Percentiles rank a stretch among this genome's conserved stretches.
Evolutionary conservation across 345 rosid species (phyloP).

Genomic region (Populus davidiana): DNA sequence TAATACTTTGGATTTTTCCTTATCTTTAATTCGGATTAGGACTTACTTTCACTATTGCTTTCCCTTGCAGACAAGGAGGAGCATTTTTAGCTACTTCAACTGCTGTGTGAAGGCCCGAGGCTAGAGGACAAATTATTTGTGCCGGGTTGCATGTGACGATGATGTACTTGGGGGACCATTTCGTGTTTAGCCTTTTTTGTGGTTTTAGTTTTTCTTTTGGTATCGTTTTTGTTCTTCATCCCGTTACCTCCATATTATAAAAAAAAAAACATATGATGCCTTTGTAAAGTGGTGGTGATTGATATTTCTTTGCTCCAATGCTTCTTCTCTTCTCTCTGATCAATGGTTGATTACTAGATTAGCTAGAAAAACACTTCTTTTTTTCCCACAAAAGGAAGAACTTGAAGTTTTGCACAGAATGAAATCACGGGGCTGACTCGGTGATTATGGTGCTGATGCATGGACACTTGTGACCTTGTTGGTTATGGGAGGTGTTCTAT

Average conservation of each 20-base stretch:
- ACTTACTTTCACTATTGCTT: background rate
- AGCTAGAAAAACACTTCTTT: background rate
- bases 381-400: background rate
- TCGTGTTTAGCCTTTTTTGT: background rate
- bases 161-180: background rate
- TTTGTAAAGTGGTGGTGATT: conserved; percentile 15
- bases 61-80: conserved; percentile 53
- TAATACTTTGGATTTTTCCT: background rate
- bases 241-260: background rate
- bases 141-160: conserved; percentile 2
- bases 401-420: background rate
- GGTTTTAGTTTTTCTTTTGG: background rate
- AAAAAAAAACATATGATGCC: background rate
- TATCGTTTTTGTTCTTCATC: background rate
- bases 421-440: background rate
- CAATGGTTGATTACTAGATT: background rate
- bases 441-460: too few relatives aligned
- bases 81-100: conserved; percentile 77
- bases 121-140: background rate
- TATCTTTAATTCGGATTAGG: background rate
- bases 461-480: too few relatives aligned
- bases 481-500: too few relatives aligned
- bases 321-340: background rate
- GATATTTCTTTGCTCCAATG: background rate
- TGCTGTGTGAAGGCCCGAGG: conserved; percentile 71